Conservation (phyloP, 1,139 yeast genomes). For the Yamadazyma membranifaciens region DNA sequence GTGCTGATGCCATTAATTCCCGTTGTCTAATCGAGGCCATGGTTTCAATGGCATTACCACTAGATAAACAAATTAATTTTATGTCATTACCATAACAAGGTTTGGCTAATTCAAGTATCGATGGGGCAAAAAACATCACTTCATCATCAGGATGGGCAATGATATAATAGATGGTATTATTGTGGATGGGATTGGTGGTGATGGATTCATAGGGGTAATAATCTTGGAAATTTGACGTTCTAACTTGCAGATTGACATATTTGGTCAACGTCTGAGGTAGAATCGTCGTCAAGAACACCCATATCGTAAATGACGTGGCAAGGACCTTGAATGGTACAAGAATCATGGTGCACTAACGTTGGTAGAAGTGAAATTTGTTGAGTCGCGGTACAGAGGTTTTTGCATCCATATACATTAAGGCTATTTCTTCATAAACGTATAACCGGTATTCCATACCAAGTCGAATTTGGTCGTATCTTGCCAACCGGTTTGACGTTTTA, state of each 20-base stretch:
- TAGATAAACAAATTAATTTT: conserved; percentile 68
- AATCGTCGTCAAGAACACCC: conserved; percentile 41
- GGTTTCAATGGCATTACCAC: conserved; percentile 67
- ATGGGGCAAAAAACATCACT: conserved; percentile 94
- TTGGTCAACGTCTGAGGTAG: conserved; percentile 38
- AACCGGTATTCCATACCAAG: conserved; percentile 42
- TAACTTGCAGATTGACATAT: conserved; percentile 28
- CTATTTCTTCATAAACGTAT: conserved; percentile 31
- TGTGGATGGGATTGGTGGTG: conserved; percentile 28
- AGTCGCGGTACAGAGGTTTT: neutral
- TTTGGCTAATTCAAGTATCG: conserved; percentile 55
- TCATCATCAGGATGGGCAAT: conserved; percentile 99
- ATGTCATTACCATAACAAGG: conserved; percentile 49
- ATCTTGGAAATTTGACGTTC: conserved; percentile 22
- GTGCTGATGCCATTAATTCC: conserved; percentile 62
- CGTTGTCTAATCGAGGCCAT: conserved; percentile 59
- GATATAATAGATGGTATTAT: conserved; percentile 49
- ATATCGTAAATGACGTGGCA: conserved; percentile 27
- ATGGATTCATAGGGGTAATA: conserved; percentile 39
- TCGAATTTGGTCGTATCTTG: conserved; percentile 25
- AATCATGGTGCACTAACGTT: neutral
- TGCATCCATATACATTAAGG: neutral
- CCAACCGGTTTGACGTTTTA: conserved; percentile 20
- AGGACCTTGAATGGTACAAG: conserved; percentile 7
- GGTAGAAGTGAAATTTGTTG: neutral